phyloP scores from a whole-genome alignment of 2,329 filamentous ascomycete genomes.

The Fusarium sp. region DNA sequence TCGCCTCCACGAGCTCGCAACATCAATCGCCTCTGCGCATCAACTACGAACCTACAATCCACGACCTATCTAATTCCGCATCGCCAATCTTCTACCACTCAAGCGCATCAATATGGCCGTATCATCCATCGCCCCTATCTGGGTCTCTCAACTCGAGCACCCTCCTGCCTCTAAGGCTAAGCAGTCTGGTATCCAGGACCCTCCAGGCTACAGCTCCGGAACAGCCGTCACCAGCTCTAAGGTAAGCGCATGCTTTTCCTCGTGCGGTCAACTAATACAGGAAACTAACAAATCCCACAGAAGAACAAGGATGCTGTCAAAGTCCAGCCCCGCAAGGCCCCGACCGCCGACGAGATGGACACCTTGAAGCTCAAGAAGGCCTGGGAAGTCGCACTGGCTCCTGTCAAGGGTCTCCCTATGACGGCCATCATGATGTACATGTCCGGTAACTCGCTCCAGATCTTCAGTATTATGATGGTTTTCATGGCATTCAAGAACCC shows the following conservation, averaged over 20 bases:
- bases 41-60: constrained; percentile 3
- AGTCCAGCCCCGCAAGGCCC: constrained; percentile 70
- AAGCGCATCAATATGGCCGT: constrained; percentile 44
- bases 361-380: constrained; percentile 98
- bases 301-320: constrained; percentile 66
- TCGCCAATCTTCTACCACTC: background rate
- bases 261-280: background rate
- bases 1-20: constrained; percentile 31
- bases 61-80: background rate
- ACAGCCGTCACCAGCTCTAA: constrained; percentile 63
- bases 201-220: constrained; percentile 81
- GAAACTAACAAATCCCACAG: constrained; percentile 47
- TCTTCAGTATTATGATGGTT: constrained; percentile 99
- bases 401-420: constrained; percentile 96
- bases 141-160: constrained; percentile 84
- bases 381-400: constrained; percentile 95
- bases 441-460: constrained; percentile 97
- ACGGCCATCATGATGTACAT: constrained; percentile 99
- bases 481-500: constrained; percentile 99
- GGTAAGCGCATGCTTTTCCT: constrained; percentile 55
- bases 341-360: constrained; percentile 88
- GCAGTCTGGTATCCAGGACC: constrained; percentile 79
- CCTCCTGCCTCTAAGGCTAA: constrained; percentile 76
- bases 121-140: constrained; percentile 69
- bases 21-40: constrained; percentile 22